phyloP scores from a whole-genome alignment of 2,329 filamentous ascomycete genomes.

The Fusarium tupiense region DNA sequence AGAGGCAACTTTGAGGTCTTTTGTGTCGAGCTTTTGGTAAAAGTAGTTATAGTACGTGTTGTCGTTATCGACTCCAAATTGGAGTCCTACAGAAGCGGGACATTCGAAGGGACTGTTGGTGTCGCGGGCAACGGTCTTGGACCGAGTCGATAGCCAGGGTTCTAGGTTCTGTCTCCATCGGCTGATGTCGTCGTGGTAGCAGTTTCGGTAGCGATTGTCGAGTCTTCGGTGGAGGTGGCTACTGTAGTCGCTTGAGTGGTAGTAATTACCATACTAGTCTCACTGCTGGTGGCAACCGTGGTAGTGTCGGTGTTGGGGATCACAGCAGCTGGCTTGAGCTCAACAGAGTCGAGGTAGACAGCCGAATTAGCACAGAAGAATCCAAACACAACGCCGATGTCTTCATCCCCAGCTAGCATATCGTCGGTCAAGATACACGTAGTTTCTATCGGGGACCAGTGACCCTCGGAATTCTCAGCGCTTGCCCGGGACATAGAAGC shows the following conservation, averaged over 20 bases:
- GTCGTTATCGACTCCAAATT: neutral
- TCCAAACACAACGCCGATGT: neutral
- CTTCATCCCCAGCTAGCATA: neutral
- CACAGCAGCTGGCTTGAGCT: neutral
- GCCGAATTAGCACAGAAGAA: neutral
- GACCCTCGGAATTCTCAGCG: neutral
- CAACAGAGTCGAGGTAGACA: neutral
- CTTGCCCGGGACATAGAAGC: accelerated
- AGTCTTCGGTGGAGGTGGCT: neutral
- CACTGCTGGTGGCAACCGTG: neutral
- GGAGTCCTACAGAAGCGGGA: neutral
- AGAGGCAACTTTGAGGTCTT: neutral
- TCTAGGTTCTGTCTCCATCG: neutral
- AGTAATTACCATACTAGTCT: neutral
- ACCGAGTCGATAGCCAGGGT: neutral
- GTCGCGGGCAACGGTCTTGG: neutral
- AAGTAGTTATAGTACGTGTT: neutral
- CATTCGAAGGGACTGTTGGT: neutral
- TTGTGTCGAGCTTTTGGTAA: neutral
- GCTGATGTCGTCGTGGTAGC: neutral
- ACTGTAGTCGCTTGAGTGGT: neutral
- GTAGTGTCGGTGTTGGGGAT: neutral
- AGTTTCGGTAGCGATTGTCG: neutral
- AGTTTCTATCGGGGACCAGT: neutral
- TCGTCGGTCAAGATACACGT: neutral